phyloP scores from a whole-genome alignment of 2,329 filamentous ascomycete species.

The Colletotrichum sp. region DNA sequence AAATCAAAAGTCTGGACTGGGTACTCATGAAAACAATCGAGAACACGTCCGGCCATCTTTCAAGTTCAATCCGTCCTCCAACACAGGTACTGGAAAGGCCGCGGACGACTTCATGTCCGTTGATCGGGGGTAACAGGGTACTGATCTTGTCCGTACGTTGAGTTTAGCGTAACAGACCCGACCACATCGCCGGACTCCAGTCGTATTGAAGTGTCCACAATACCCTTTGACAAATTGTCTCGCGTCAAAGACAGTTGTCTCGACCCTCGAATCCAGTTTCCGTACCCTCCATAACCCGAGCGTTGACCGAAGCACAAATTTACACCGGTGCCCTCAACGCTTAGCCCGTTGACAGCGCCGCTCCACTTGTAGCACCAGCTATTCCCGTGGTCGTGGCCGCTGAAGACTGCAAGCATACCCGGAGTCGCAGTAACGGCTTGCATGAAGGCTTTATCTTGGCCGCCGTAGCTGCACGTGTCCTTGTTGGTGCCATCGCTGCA shows the following conservation, averaged over 20 bases:
- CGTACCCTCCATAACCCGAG: conserved; percentile 74
- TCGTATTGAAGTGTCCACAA: conserved; percentile 64
- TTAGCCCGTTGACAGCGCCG: conserved; percentile 36
- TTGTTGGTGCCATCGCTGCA: conserved; percentile 43
- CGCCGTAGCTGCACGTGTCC: conserved; percentile 45
- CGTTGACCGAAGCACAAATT: conserved; percentile 67
- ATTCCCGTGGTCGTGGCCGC: conserved; percentile 70
- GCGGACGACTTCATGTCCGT: conserved; percentile 21
- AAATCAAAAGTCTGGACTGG: background rate
- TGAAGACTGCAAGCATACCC: conserved; percentile 64
- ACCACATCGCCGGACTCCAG: conserved; percentile 60
- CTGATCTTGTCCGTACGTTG: conserved; percentile 60
- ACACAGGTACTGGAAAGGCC: background rate
- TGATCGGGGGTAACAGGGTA: conserved; percentile 52
- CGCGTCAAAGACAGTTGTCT: conserved; percentile 58
- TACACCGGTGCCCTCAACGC: conserved; percentile 46
- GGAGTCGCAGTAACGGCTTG: conserved; percentile 57
- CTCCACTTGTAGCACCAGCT: conserved; percentile 63
- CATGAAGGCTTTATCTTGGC: conserved; percentile 68
- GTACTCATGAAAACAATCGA: background rate
- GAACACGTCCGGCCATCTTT: background rate
- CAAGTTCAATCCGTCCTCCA: background rate
- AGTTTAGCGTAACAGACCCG: conserved; percentile 59
- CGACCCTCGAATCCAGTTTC: conserved; percentile 65
- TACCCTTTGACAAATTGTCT: conserved; percentile 38